phyloP scores from a whole-genome alignment of 768 basidiomycete genomes.

The Collybia mongolica region DNA sequence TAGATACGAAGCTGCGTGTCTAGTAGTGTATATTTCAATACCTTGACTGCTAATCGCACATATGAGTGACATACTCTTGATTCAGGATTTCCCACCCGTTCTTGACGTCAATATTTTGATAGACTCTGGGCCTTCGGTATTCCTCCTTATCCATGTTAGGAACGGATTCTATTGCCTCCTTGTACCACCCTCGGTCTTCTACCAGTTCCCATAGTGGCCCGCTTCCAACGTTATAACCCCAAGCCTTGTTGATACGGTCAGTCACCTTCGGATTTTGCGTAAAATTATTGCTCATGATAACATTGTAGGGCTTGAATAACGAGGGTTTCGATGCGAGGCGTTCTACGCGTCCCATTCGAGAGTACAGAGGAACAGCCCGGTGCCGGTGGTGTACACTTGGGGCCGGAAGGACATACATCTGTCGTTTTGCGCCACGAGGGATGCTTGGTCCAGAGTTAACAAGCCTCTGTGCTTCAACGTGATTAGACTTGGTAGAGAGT shows the following conservation, averaged over 20 bases:
- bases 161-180: constrained; percentile 46
- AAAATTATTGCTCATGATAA: constrained; percentile 55
- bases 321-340: constrained; percentile 50
- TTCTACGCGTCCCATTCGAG: constrained; percentile 52
- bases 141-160: constrained; percentile 42
- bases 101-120: constrained; percentile 40
- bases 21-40: constrained; percentile 18
- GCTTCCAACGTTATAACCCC: constrained; percentile 71
- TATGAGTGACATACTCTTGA: constrained; percentile 34
- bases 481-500: neutral
- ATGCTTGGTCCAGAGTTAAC: constrained; percentile 21
- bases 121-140: constrained; percentile 58
- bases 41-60: neutral
- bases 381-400: constrained; percentile 75
- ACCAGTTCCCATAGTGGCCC: constrained; percentile 79
- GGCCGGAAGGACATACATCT: constrained; percentile 59
- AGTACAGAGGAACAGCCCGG: constrained; percentile 60
- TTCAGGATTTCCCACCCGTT: constrained; percentile 45
- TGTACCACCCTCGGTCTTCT: constrained; percentile 79
- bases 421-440: constrained; percentile 38
- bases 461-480: constrained; percentile 4
- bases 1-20: constrained; percentile 57
- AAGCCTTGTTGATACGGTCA: constrained; percentile 64
- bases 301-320: constrained; percentile 43
- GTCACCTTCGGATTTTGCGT: constrained; percentile 45